Evolutionary conservation across 176 grass and related monocot genomes (phyloP), one percentile per base, ranked within the genome.

Genomic region (Paspalum vaginatum): DNA sequence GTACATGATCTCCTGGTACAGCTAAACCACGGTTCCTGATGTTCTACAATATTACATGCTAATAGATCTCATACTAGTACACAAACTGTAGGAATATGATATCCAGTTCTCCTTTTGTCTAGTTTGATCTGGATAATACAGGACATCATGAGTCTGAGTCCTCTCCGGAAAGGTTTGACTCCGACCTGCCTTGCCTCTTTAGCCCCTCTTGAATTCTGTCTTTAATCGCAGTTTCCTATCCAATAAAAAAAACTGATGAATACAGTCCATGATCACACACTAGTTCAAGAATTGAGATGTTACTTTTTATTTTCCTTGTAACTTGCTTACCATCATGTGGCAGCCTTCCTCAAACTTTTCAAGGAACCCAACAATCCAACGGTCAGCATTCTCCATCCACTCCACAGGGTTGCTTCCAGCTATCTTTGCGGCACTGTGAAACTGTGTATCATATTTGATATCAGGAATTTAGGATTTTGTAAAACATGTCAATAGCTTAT

Each of bases 311-410:
- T 7, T 85, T 53, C 53, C 27, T 22, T 12, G 8, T 24, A 53
- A 13, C 37, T 76, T 77, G 13, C 73, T 89, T 87, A 94, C 94
- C 94, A 97, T 97, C 82, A 87, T 88, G 87, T 94, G 94, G 65
- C 91, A 97, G 26, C 94, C 91, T 81, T 97, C 91, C 85, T 97
- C 91, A 70, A 97, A 97, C 70, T 94, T 97, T 41, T 84, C 91
- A 49, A 97, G 94, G 67, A 97, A 94, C 39, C 91, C 91, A 6
- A 84, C 94, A 67, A 97, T 86, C 91, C 91, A 97, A 79, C 91
- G 84, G 68, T 94, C 89, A 4, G 91, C 89, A 82, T 97, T 97
- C 68, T 97, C 94, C 61, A 97, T 88, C 89, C 94, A 97, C 66
- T 94, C 94, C 50, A 94, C 91, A 20, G 89, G 95, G 49, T 94